Conservation (phyloP, 495 filamentous ascomycete species). For the Amniculicola lignicola region DNA sequence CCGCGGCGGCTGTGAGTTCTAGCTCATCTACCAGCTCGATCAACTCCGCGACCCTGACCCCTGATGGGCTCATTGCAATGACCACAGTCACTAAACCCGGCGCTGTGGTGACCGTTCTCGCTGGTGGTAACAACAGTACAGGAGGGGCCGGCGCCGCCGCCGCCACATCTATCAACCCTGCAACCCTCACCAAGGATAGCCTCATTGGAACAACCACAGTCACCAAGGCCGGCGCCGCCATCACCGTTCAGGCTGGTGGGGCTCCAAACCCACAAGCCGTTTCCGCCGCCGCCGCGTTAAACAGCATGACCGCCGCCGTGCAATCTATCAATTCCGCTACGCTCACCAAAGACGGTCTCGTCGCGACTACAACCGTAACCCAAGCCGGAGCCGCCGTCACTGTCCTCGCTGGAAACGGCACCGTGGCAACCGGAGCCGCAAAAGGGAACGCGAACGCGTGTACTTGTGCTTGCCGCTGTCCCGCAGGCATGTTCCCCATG, state of each 20-base stretch:
- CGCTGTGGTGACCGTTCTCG: not conserved
- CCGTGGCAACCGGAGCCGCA: not conserved
- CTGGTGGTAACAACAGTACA: too few relatives aligned
- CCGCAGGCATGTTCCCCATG: slow-evolving; percentile 19
- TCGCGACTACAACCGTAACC: not conserved
- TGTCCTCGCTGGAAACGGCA: slow-evolving; percentile 13
- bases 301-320: not conserved
- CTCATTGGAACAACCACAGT: not conserved
- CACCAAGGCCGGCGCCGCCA: not conserved
- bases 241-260: not conserved
- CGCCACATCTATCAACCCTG: not conserved
- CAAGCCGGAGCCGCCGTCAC: not conserved
- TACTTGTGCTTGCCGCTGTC: slow-evolving; percentile 24
- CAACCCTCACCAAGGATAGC: not conserved
- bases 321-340: slow-evolving; percentile 10
- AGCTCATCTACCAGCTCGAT: not conserved
- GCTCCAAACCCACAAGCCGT: slow-evolving; percentile 1
- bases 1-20: too few relatives aligned
- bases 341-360: not conserved
- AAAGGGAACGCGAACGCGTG: slow-evolving; percentile 7
- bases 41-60: not conserved
- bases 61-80: too few relatives aligned
- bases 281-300: not conserved
- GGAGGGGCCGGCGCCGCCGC: not conserved
- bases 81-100: not conserved